Conservation (phyloP, 352 stramenopile species). For the Discostella stelligera region DNA sequence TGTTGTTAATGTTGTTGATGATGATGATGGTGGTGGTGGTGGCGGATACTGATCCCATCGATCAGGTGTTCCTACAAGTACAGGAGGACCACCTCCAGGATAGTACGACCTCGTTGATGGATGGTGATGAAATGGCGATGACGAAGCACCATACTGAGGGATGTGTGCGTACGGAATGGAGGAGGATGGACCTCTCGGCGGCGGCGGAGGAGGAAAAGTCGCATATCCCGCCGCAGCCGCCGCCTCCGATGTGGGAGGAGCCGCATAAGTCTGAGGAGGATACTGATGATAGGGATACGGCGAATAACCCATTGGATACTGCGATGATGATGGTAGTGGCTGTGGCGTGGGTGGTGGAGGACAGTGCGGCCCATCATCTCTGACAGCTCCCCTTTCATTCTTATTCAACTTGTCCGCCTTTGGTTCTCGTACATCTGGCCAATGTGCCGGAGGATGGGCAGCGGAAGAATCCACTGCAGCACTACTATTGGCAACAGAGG, state of each 20-base stretch:
- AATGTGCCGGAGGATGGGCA: constrained; percentile 1
- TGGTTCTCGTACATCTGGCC: constrained; percentile 20
- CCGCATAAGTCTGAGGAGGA: constrained; percentile 10
- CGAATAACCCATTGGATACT: constrained; percentile 6
- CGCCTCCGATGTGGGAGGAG: background rate
- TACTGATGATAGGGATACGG: constrained; percentile 7
- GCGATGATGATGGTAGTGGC: background rate
- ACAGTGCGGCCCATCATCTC: background rate
- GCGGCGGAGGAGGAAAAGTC: constrained; percentile 15
- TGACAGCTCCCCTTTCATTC: constrained; percentile 8
- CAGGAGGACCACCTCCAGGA: background rate
- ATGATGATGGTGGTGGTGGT: background rate
- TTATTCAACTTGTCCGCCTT: constrained; percentile 18
- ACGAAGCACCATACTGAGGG: background rate
- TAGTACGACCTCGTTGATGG: constrained; percentile 5
- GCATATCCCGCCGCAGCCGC: constrained; percentile 2
- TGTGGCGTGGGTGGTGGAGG: background rate
- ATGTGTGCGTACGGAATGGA: background rate
- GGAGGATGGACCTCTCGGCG: constrained; percentile 1
- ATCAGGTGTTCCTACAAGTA: background rate
- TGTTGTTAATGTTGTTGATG: background rate
- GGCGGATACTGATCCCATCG: constrained; percentile 30
- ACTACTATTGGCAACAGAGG: background rate
- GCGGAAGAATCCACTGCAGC: background rate
- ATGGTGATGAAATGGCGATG: background rate